phyloP scores from a whole-genome alignment of 257 asterid species.

The Primulina huaijiensis region DNA sequence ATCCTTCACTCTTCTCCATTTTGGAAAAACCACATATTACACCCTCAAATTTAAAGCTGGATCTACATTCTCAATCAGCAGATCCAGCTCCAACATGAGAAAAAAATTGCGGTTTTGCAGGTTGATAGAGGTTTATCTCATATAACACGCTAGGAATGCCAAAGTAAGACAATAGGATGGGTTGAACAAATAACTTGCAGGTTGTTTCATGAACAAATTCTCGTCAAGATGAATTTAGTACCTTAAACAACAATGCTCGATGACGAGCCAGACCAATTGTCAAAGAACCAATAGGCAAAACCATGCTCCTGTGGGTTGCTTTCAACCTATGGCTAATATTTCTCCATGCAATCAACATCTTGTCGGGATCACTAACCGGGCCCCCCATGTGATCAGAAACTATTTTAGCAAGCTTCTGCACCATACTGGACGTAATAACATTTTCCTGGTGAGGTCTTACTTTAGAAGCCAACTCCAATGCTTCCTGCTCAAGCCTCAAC shows the following conservation, averaged over 20 bases:
- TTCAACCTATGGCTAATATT: slow-evolving; percentile 53
- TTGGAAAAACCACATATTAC: neutral
- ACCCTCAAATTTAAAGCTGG: slow-evolving; percentile 3
- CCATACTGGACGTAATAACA: slow-evolving; percentile 43
- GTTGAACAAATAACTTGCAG: neutral
- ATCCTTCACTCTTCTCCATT: neutral
- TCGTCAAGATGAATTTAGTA: slow-evolving; percentile 31
- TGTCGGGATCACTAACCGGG: slow-evolving; percentile 81
- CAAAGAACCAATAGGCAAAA: slow-evolving; percentile 90
- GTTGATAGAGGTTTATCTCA: slow-evolving; percentile 1
- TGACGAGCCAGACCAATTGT: slow-evolving; percentile 92
- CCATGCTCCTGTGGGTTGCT: slow-evolving; percentile 83
- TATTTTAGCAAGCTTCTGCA: slow-evolving; percentile 64
- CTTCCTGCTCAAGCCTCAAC: slow-evolving; percentile 74
- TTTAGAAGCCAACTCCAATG: slow-evolving; percentile 60
- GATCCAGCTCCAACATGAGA: slow-evolving; percentile 22
- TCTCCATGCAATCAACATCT: slow-evolving; percentile 78
- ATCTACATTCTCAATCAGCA: slow-evolving; percentile 8
- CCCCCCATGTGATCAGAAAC: slow-evolving; percentile 97
- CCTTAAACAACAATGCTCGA: slow-evolving; percentile 96
- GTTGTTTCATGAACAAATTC: neutral
- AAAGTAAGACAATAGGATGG: neutral
- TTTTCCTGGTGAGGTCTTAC: slow-evolving; percentile 43
- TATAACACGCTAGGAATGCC: neutral
- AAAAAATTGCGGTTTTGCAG: neutral